Percentiles rank a stretch among this genome's conserved stretches.
Evolutionary conservation across 306 rosid species (phyloP).

Genomic region (Vicia sativa): DNA sequence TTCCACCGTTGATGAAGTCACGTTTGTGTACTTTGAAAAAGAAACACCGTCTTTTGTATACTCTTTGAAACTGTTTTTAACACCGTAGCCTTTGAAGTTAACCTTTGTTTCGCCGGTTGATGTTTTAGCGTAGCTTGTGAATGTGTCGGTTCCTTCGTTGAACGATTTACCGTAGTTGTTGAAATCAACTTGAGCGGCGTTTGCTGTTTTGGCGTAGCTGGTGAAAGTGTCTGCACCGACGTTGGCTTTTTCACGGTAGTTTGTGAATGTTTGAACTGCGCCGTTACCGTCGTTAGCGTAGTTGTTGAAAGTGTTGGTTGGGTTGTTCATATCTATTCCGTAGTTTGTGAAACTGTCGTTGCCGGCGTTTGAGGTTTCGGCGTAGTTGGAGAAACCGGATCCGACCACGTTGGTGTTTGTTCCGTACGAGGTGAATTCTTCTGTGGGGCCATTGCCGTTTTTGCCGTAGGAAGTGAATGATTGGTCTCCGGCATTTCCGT

Average conservation of each 20-base stretch:
- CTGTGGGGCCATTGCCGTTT: conserved; percentile 67
- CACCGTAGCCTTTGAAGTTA: conserved; percentile 78
- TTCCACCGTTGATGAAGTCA: conserved; percentile 35
- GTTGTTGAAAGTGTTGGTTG: conserved; percentile 63
- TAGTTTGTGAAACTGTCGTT: conserved; percentile 67
- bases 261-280: conserved; percentile 64
- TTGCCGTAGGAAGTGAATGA: conserved; percentile 68
- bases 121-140: conserved; percentile 64
- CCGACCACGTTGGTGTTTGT: conserved; percentile 66
- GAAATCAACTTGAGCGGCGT: conserved; percentile 62
- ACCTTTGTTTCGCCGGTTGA: conserved; percentile 40
- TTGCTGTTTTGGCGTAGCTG: conserved; percentile 68
- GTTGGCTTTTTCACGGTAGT: conserved; percentile 74
- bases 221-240: conserved; percentile 82
- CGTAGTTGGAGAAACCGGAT: conserved; percentile 67
- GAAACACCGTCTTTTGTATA: conserved; percentile 56
- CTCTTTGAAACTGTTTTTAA: conserved; percentile 83
- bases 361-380: conserved; percentile 50
- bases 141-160: conserved; percentile 80
- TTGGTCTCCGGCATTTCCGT: conserved; percentile 84
- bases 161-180: conserved; percentile 77
- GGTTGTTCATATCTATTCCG: conserved; percentile 69
- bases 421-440: conserved; percentile 64
- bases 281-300: conserved; percentile 78
- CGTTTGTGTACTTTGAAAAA: conserved; percentile 58